A percentile compares a stretch with the other conserved stretches of the same genome.
phyloP scores from a whole-genome alignment of 331 rosid genomes.

The Quercus phellos region DNA sequence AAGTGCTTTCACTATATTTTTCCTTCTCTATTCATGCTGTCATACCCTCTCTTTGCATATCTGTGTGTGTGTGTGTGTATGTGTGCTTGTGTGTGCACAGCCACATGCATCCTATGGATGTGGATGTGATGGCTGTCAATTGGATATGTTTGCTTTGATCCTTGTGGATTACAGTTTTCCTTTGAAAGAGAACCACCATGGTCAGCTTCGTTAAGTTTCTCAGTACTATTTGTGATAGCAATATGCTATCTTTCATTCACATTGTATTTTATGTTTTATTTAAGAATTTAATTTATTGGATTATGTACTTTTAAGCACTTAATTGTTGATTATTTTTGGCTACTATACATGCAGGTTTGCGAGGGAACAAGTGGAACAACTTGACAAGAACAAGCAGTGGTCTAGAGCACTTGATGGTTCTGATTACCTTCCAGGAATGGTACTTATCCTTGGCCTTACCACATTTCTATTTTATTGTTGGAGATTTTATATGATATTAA shows the following conservation, averaged over 20 bases:
- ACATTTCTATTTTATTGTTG: conserved; percentile 3
- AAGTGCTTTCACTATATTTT: background rate
- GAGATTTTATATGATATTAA: conserved; percentile 4
- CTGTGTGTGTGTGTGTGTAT: background rate
- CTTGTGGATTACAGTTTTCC: background rate
- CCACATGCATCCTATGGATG: background rate
- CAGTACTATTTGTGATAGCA: background rate
- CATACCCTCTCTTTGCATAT: background rate
- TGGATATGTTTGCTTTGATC: conserved; percentile 1
- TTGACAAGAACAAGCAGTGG: conserved; percentile 95
- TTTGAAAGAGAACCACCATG: background rate
- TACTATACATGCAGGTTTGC: conserved; percentile 50
- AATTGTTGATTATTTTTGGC: background rate
- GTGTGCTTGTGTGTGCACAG: background rate
- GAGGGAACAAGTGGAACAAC: conserved; percentile 69
- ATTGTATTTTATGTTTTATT: background rate
- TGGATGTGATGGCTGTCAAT: background rate
- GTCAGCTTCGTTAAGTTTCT: background rate
- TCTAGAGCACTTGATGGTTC: conserved; percentile 98
- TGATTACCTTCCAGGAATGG: conserved; percentile 99
- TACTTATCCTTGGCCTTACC: conserved; percentile 24
- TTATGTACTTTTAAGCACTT: background rate
- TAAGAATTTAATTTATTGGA: background rate
- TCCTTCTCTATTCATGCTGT: background rate
- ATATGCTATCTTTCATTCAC: background rate